Evolutionary conservation across 306 rosid species (phyloP), one percentile per base, ranked within the genome.

Genomic region (Heteromeles arbutifolia): DNA sequence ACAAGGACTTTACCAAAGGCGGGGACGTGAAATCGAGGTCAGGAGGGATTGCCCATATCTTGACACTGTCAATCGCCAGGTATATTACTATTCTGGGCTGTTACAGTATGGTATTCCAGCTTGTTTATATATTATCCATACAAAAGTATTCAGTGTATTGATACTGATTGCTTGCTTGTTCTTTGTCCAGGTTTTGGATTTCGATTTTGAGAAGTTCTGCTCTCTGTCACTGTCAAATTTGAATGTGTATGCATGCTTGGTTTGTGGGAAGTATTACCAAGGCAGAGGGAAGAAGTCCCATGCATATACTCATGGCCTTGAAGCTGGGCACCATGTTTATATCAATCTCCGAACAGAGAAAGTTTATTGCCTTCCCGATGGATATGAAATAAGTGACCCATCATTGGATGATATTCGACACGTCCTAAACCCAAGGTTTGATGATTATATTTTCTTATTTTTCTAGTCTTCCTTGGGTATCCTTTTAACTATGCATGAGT

Each of bases 221-320:
- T 92, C 97, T 7, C 96, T 95, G 59, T 95, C 97, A 48, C 72
- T 95, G 52, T 92, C 97, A 3, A 92, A 92, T 83, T 86, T 95
- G 81, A 95, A 95, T 68, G 99, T 95, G 59, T 95, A 92, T 84
- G 97, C 97, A 1, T 95, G 99, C 70, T 80, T 95, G 84, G 99
- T 95, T 50, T 95, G 99, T 61, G 99, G 99, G 32, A 95, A 95
- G 79, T 95, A 92, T 79, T 92, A 85, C 79, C 97, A 95, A 89
- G 99, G 99, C 62, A 90, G 98, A 73, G 99, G 99, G 84, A 95
- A 54, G 85, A 95, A 80, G 69, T 95, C 99, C 73, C 99, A 90
- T 76, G 98, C 98, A 25, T 95, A 95, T 80, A 95, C 98, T n/a
- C 98, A 95, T 75, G 92, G 98, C 74, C 90, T 95, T 65, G 98